These are phyloP conservation scores for Cyclocybe cylindracea DNA, from an alignment of 768 basidiomycete genomes.

Conservation along the genomic window DNA sequence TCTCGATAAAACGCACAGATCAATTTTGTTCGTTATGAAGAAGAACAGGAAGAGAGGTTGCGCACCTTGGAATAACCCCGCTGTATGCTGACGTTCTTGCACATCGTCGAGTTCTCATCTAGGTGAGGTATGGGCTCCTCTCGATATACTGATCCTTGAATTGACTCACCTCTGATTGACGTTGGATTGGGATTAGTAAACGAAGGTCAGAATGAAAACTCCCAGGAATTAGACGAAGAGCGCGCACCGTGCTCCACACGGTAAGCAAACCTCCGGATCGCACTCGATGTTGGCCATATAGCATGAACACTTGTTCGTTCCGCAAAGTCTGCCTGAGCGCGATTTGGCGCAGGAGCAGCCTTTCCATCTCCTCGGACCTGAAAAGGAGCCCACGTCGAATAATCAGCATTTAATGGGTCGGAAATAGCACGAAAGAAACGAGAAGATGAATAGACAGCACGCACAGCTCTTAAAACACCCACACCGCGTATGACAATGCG, in stretches of 20 bases:
- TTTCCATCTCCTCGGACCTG: slow-evolving; percentile 55
- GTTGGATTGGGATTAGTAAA: background rate
- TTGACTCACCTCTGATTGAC: slow-evolving; percentile 18
- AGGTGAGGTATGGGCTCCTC: slow-evolving; percentile 20
- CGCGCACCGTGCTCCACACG: slow-evolving; percentile 50
- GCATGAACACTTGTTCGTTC: slow-evolving; percentile 54
- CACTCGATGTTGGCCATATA: slow-evolving; percentile 55
- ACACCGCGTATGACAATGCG: slow-evolving; percentile 59
- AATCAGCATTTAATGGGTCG: background rate
- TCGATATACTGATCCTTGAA: background rate
- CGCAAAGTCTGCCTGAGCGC: slow-evolving; percentile 27
- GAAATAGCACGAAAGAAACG: background rate
- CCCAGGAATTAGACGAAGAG: slow-evolving; percentile 4
- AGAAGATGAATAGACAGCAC: slow-evolving; percentile 15
- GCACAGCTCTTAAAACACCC: slow-evolving; percentile 52
- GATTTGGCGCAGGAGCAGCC: slow-evolving; percentile 54
- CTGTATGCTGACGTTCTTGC: slow-evolving; percentile 54
- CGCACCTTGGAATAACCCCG: slow-evolving; percentile 44
- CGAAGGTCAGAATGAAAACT: background rate
- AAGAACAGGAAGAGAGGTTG: background rate
- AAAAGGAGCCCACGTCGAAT: no score
- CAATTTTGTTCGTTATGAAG: background rate
- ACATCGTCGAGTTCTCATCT: slow-evolving; percentile 26
- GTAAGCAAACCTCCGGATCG: slow-evolving; percentile 62
- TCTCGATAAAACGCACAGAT: slow-evolving; percentile 26